Conservation (phyloP, 805 yeast species). For the Ogataea kodamae region DNA sequence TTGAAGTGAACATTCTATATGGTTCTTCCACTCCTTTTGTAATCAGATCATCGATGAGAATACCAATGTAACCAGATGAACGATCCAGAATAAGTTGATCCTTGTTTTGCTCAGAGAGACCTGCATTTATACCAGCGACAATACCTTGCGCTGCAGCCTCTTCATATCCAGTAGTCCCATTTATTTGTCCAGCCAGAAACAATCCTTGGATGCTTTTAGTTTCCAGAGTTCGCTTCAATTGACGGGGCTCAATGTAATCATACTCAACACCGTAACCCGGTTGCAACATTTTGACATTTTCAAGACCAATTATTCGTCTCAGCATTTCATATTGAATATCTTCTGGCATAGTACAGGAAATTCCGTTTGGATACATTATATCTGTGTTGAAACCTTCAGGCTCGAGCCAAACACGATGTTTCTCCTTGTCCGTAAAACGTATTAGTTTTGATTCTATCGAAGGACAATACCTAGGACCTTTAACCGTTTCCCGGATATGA, state of each 20-base stretch:
- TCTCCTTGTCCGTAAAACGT: slow-evolving; percentile 69
- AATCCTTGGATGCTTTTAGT: slow-evolving; percentile 77
- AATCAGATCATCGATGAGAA: slow-evolving; percentile 86
- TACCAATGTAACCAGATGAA: slow-evolving; percentile 88
- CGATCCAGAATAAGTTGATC: slow-evolving; percentile 57
- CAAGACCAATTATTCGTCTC: slow-evolving; percentile 80
- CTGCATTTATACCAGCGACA: slow-evolving; percentile 95
- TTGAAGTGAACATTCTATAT: slow-evolving; percentile 94
- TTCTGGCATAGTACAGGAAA: slow-evolving; percentile 93
- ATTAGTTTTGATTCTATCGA: slow-evolving; percentile 88
- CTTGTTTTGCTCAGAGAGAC: slow-evolving; percentile 44
- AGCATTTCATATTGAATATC: slow-evolving; percentile 80
- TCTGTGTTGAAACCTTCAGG: slow-evolving; percentile 91
- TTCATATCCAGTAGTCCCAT: slow-evolving; percentile 98
- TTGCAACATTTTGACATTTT: slow-evolving; percentile 80
- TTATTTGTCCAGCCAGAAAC: slow-evolving; percentile 93
- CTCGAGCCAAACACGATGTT: slow-evolving; percentile 90
- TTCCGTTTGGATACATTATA: slow-evolving; percentile 94
- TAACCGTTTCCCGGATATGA: slow-evolving; percentile 89
- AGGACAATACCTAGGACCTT: slow-evolving; percentile 97
- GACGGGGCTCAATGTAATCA: slow-evolving; percentile 93
- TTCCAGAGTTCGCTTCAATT: slow-evolving; percentile 70
- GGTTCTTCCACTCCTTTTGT: slow-evolving; percentile 97
- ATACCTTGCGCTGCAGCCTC: slow-evolving; percentile 98
- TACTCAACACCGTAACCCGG: slow-evolving; percentile 99